A percentile compares a stretch with the other conserved stretches of the same genome.
These are phyloP conservation scores for Poa annua DNA, from an alignment of 176 grass and related monocot species.

Conservation along the genomic window DNA sequence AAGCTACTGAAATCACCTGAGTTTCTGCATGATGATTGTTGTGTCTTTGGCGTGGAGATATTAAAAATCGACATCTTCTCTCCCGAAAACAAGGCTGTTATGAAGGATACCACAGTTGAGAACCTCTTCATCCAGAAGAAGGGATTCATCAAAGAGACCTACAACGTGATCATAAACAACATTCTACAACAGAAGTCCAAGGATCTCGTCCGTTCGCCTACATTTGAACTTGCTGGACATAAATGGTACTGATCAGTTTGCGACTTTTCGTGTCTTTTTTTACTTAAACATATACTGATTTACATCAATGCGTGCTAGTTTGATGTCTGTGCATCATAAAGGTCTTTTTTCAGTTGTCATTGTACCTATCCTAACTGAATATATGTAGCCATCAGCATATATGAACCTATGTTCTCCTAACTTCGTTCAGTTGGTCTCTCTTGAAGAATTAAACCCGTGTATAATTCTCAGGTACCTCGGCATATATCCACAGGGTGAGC, in stretches of 20 bases:
- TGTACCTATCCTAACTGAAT: background rate
- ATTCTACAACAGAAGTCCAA: constrained; percentile 1
- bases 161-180: constrained; percentile 34
- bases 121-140: constrained; percentile 44
- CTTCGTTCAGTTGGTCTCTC: background rate
- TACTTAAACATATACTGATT: background rate
- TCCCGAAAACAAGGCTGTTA: constrained; percentile 13
- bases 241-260: constrained; percentile 35
- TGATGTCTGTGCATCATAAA: background rate
- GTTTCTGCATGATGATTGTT: constrained; percentile 36
- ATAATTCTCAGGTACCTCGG: background rate
- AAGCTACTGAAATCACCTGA: constrained; percentile 43
- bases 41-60: constrained; percentile 42
- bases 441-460: background rate
- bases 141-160: constrained; percentile 23
- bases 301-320: too few relatives aligned
- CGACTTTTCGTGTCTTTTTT: background rate
- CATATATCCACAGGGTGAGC: constrained; percentile 22
- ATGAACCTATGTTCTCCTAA: background rate
- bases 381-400: background rate
- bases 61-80: background rate
- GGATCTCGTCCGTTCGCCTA: constrained; percentile 7
- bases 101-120: constrained; percentile 11
- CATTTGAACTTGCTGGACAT: constrained; percentile 29
- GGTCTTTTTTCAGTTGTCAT: background rate